Percentiles rank a stretch among this genome's conserved stretches.
These are phyloP conservation scores for Chrysosporium keratinophilum DNA, from an alignment of 2,329 filamentous ascomycete genomes.

Conservation along the genomic window DNA sequence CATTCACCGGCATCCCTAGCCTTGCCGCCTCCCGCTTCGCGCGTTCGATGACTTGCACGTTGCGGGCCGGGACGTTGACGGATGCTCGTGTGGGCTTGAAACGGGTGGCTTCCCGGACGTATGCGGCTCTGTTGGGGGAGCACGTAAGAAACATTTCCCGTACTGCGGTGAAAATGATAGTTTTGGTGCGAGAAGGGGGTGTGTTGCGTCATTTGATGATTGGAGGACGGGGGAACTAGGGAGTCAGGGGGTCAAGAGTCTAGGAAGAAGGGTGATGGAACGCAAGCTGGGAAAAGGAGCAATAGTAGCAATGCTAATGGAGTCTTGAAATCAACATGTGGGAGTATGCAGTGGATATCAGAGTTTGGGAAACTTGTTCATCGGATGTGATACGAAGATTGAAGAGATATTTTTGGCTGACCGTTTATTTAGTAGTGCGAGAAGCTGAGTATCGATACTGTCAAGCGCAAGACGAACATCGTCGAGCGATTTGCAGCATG, in stretches of 20 bases:
- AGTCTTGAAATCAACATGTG: too few species aligned
- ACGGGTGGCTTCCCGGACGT: conserved; percentile 3
- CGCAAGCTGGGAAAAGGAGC: too few species aligned
- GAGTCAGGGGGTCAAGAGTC: not conserved
- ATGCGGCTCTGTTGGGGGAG: not conserved
- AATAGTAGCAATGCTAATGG: too few species aligned
- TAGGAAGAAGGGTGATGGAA: too few species aligned
- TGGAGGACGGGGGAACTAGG: not conserved
- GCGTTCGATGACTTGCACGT: not conserved
- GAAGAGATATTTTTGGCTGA: not conserved
- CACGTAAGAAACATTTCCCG: not conserved
- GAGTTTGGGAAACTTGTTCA: not conserved
- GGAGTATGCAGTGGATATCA: not conserved
- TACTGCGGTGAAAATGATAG: not conserved
- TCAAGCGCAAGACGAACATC: not conserved
- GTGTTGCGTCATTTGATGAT: too few species aligned
- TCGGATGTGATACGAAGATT: not conserved
- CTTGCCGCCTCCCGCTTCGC: not conserved
- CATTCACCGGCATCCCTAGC: not conserved
- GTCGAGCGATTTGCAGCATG: not conserved
- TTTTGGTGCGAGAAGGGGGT: too few species aligned
- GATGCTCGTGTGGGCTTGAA: not conserved
- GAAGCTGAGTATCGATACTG: not conserved
- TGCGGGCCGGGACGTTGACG: conserved; percentile 1
- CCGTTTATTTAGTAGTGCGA: not conserved